Base-by-base conservation (phyloP, 1,284 basidiomycete genomes). In the Leccinum solheimii region DNA sequence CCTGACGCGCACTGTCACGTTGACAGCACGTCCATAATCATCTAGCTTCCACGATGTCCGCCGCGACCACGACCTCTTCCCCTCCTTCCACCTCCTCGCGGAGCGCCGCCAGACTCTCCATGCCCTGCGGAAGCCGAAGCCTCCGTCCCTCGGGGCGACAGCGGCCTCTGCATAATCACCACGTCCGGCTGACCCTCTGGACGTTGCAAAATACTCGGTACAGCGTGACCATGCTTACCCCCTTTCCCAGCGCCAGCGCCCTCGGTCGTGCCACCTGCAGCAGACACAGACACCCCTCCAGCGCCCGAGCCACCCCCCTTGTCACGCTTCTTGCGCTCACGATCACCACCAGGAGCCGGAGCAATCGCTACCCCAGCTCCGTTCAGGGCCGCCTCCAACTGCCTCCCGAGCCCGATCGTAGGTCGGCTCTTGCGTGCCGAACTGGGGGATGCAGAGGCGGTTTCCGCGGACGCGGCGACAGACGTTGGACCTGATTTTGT, bases 331-430 rank as follows among this genome's bases (percentile, higher is more conserved):
- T 73, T 78, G 38, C 76, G 74, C 6, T 45, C 43, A 21, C 43
- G 43, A 21, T 78, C 74, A n/a, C 62, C 58, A 40, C 66, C 73
- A 62, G 68, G 65, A 23, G 52, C 36, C 0, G 67, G 68, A 16
- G 60, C 55, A 1, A 74, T 63, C 0, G 49, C 64, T 0, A 83
- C 80, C 2, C 83, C 84, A 0, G 81, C 83, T 2, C 85, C 82
- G 61, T 72, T 87, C 38, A 89, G 74, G 2, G 87, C 87, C 0
- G 83, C 86, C 66, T 88, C 86, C 60, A 89, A 86, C 55, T 87
- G 85, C 23, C 87, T 79, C 1, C 79, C 85, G 11, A 86, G 66
- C 1, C 85, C 84, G 30, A 89, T 73, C 23, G 86, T 76, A 3
- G 86, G 86, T 6, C 87, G 81, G 8, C 72, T 65, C 43, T 84